Evolutionary conservation across 169 alveolate species (phyloP).

Genomic region (Plasmodium vivax): DNA sequence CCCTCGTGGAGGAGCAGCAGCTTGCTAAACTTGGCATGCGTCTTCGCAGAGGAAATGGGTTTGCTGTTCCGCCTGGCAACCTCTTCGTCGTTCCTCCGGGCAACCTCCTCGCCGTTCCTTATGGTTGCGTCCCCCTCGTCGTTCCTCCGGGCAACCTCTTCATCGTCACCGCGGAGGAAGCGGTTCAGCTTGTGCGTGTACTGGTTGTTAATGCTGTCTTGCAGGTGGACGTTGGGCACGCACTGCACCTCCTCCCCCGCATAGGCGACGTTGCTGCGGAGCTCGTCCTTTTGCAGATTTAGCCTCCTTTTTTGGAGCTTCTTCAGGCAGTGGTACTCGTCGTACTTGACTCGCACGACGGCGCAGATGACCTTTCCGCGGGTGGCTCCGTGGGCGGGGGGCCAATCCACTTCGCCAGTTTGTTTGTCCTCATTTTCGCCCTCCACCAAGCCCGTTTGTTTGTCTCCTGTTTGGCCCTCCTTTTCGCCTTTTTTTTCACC

Average conservation of each 20-base stretch:
- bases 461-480: background rate
- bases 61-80: background rate
- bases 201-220: constrained; percentile 50
- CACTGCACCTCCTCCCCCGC: constrained; percentile 46
- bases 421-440: too few relatives aligned
- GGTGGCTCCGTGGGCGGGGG: background rate
- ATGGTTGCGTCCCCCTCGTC: background rate
- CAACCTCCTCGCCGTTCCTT: too few relatives aligned
- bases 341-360: constrained; percentile 34
- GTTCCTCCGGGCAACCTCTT: background rate
- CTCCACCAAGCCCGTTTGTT: background rate
- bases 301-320: constrained; percentile 34
- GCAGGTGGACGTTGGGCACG: constrained; percentile 14
- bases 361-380: constrained; percentile 22
- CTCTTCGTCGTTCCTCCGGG: background rate
- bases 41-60: constrained; percentile 12
- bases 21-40: constrained; percentile 38
- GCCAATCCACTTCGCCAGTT: too few relatives aligned
- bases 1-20: constrained; percentile 27
- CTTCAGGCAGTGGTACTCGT: constrained; percentile 50
- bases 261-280: constrained; percentile 13
- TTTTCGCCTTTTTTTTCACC: background rate
- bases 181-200: constrained; percentile 51
- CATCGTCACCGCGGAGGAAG: background rate
- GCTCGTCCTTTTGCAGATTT: constrained; percentile 26